Evolutionary conservation across 305 asterid genomes (phyloP).

Genomic region (Solanum chacoense): DNA sequence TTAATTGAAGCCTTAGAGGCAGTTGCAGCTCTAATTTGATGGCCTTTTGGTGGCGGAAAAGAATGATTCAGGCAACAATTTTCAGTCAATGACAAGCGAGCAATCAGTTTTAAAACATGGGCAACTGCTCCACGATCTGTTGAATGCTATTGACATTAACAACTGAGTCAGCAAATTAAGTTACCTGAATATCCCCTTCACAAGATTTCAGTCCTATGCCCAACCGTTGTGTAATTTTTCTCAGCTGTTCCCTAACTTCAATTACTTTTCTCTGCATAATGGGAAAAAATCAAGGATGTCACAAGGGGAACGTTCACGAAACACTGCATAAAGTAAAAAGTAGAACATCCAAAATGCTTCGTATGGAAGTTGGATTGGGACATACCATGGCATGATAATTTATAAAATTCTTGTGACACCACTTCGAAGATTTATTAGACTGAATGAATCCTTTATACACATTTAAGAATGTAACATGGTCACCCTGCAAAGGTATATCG

Average conservation of each 20-base stretch:
- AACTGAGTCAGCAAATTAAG: not conserved
- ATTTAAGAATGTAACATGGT: constrained; percentile 80
- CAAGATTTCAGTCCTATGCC: constrained; percentile 77
- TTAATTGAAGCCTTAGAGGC: not conserved
- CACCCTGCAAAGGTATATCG: constrained; percentile 54
- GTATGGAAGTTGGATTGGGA: not conserved
- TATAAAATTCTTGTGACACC: constrained; percentile 93
- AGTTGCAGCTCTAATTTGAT: not conserved
- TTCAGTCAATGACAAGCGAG: not conserved
- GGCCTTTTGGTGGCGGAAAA: not conserved
- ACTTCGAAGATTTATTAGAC: constrained; percentile 77
- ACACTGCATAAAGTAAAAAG: not conserved
- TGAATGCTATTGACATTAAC: not conserved
- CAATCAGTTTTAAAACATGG: not conserved
- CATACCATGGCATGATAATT: constrained; percentile 93
- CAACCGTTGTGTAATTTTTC: constrained; percentile 67
- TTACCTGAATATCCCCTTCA: constrained; percentile 68
- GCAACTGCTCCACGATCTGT: not conserved
- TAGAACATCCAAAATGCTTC: not conserved
- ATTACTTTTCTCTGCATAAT: constrained; percentile 61
- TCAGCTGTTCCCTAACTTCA: constrained; percentile 75
- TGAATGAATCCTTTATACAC: constrained; percentile 75
- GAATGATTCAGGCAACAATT: not conserved
- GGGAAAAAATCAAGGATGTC: not conserved
- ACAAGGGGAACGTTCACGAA: not conserved